Base-by-base conservation (phyloP, 1,284 basidiomycete genomes). In the Leccinum angustisporum region DNA sequence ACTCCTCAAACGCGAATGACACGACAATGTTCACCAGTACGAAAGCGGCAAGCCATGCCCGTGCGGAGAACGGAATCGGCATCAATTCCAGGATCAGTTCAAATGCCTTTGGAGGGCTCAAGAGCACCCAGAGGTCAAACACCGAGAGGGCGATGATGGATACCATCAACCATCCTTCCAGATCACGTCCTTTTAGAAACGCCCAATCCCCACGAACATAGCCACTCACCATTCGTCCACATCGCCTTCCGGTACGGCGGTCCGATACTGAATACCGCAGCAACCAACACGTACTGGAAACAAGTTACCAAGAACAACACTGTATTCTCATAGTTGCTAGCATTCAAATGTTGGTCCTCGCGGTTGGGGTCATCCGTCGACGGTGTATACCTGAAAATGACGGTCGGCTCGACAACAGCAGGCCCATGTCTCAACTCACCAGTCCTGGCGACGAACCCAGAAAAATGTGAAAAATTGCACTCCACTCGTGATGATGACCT, bases 261-360 rank as follows among this genome's bases (percentile, higher is more conserved):
- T 0, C 97, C 97, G 66, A 98, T 98, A 74, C 92, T 96, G 79
- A 99, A 99, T 0, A 98, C 94, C 1, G 90, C 95, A 11, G 96
- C 97, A 8, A 98, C 94, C 48, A 98, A 82, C 67, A 99, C 94
- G 77, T 99, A 99, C 78, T 99, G 97, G 86, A 98, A 99, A 65
- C 94, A 97, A 3, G 96, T 98, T 56, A 98, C 83, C 67, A 98
- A 78, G 79, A 99, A 99, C 60, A 99, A 77, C 8, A 86, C 86
- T 8, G 97, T 91, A 76, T 99, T 99, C 76, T 99, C 97, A 67
- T 86, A 96, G 74, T 97, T 99, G 59, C 80, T 86, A n/a, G 94
- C 90, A 67, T 96, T 87, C 59, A 99, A 83, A 71, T 95, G 87
- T 73, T 92, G 86, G 57, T 85, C 86, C 61, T 87, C 52, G 18